Conservation (phyloP, 768 basidiomycete genomes). For the Tylopilus sp. region DNA sequence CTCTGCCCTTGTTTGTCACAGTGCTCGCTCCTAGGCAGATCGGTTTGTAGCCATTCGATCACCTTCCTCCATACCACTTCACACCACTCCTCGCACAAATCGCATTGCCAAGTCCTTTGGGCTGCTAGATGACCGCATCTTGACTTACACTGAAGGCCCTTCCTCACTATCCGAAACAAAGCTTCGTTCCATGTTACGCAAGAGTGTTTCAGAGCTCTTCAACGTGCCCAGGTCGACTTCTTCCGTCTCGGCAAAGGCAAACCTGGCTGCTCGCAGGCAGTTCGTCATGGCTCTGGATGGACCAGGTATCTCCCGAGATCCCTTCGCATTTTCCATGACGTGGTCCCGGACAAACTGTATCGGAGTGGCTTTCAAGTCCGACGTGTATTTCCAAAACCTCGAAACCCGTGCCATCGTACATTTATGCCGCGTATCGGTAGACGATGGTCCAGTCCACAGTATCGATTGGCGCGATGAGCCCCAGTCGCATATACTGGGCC, state of each 20-base stretch:
- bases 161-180: constrained; percentile 35
- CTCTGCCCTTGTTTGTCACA: background rate
- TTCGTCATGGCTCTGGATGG: constrained; percentile 61
- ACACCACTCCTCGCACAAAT: constrained; percentile 63
- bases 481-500: constrained; percentile 43
- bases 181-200: constrained; percentile 47
- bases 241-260: constrained; percentile 53
- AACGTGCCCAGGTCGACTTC: constrained; percentile 27
- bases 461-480: constrained; percentile 50
- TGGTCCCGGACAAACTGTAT: constrained; percentile 62
- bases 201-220: constrained; percentile 52
- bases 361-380: constrained; percentile 56
- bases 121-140: constrained; percentile 51
- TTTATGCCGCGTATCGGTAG: constrained; percentile 40
- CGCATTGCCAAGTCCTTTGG: constrained; percentile 64
- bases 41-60: constrained; percentile 58
- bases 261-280: constrained; percentile 51
- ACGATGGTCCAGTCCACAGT: constrained; percentile 39
- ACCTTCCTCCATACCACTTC: constrained; percentile 49
- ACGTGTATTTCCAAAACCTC: constrained; percentile 63
- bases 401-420: constrained; percentile 50
- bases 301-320: constrained; percentile 54
- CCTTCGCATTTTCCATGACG: constrained; percentile 54
- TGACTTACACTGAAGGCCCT: constrained; percentile 47
- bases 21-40: constrained; percentile 42